Base-by-base conservation (phyloP, 2,329 filamentous ascomycete genomes). In the Chalaropsis ovoidea region DNA sequence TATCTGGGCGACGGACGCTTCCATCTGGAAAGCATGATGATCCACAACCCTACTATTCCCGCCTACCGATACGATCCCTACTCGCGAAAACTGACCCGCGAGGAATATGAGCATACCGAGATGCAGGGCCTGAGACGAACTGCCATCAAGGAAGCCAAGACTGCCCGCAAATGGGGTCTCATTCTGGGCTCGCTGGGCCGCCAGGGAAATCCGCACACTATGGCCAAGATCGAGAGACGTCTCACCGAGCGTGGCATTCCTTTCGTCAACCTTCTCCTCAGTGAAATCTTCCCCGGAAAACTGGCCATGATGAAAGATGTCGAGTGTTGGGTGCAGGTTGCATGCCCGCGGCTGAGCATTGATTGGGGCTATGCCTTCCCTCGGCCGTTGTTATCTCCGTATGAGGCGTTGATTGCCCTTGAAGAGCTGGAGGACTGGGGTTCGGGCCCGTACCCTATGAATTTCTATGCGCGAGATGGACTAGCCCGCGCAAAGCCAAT, bases 351-450 rank as follows among this genome's bases (percentile, higher is more conserved):
- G 62, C 73, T 99, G 73, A 97, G 93, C 75, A 99, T 99, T 70
- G 94, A 99, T 76, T 99, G 94, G 94, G 94, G 94, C 0, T 97
- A 97, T 77, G 94, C 94, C 0, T 99, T 99, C 73, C 84, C 90
- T 0, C 78, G 89, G 60, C 94, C 94, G 61, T 74, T 99, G 67
- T 76, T 99, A 72, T 97, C 93, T 63, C 93, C 94, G 1, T 96
- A 99, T 71, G 94, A 99, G 77, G 94, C 94, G 6, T 81, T 97
- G 67, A 86, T 99, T 42, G 89, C 90, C n/a, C 76, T 99, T 61
- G 91, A 88, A 2, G 86, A 86, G 68, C 84, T 82, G 69, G 82
- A 94, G 70, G 88, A 88, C 61, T 95, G 85, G 89, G 86, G 80
- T 17, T 80, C 78, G 66, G 87, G 84, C 1, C 81, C 90, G 15